phyloP scores from a whole-genome alignment of 257 asterid genomes.

The Hygrophila difformis region DNA sequence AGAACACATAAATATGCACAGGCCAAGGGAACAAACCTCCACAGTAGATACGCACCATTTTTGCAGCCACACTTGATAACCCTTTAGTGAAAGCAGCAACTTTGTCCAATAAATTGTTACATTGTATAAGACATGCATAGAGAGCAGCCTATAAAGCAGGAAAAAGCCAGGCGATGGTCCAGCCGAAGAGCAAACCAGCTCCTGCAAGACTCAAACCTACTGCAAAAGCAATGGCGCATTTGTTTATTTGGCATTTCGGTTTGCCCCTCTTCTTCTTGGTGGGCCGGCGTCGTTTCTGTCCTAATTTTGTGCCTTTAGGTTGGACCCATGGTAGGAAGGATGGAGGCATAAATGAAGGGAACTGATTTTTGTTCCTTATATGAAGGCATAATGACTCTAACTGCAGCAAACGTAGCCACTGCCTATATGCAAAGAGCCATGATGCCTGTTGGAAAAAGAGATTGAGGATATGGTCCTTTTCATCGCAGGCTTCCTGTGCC shows the following conservation, averaged over 20 bases:
- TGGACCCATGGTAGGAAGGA: constrained; percentile 19
- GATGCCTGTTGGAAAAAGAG: constrained; percentile 57
- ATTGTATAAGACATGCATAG: neutral
- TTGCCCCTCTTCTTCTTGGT: constrained; percentile 21
- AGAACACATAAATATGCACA: no score
- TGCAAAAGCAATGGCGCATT: constrained; percentile 39
- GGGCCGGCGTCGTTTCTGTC: constrained; percentile 20
- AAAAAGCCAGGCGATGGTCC: constrained; percentile 61
- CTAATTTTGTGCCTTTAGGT: constrained; percentile 9
- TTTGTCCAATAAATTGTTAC: neutral
- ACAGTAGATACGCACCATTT: no score
- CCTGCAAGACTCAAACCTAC: constrained; percentile 57
- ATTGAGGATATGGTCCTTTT: constrained; percentile 42
- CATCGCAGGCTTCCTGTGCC: constrained; percentile 55
- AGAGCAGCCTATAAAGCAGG: constrained; percentile 22
- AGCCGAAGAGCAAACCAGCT: constrained; percentile 60
- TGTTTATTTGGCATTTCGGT: constrained; percentile 18
- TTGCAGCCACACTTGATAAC: no score
- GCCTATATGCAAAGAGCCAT: constrained; percentile 54
- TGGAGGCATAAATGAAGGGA: constrained; percentile 11
- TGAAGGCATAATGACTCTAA: constrained; percentile 50
- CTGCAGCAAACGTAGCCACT: constrained; percentile 56
- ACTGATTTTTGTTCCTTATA: constrained; percentile 27
- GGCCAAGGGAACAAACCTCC: no score
- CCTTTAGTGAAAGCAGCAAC: neutral